Base-by-base conservation (phyloP, 2,329 filamentous ascomycete genomes). In the Fusarium equiseti region DNA sequence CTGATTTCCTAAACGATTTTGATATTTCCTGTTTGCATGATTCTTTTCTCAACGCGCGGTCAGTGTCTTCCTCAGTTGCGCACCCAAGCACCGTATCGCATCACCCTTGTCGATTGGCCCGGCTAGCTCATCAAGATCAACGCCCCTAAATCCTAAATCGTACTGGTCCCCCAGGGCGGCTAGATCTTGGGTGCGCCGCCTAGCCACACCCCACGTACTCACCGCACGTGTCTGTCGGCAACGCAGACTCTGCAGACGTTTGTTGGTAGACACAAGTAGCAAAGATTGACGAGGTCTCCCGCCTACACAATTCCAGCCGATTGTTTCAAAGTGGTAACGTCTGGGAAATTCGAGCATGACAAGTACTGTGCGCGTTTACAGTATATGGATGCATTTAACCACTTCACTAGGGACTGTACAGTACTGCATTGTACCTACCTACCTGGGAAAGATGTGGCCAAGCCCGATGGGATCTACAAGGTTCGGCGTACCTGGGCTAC, bases 171-270 rank as follows among this genome's bases (percentile, higher is more conserved):
- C 46, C 40, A 68, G 38, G 52, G 58, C 50, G 58, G 68, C 54
- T 70, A 71, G 68, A 71, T 71, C 68, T 71, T 71, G 55, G 53
- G 31, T 48, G 46, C 46, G 44, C 29, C 49, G 18, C 13, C 29
- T 54, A 53, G 35, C 46, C 20, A 53, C 63, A 64, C 44, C 31
- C 57, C 38, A 51, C 31, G 18, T 35, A 53, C 50, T 53, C 35
- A 53, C 50, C 50, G 63, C 63, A 68, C 65, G 68, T 71, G 68
- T 64, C 29, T 40, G 32, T 35, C 63, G 56, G 40, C 62, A 55
- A 46, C 29, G 53, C 43, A 42, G 43, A 52, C 56, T 43, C 38
- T 66, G 40, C 55, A 54, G 44, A 46, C 46, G 32, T 29, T 35
- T 58, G 49, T 44, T 51, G 44, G 51, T 51, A 48, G 51, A 71